Evolutionary conservation across 2,329 filamentous ascomycete species (phyloP), one percentile per base, ranked within the genome.

Genomic region (Shiraia bambusicola): DNA sequence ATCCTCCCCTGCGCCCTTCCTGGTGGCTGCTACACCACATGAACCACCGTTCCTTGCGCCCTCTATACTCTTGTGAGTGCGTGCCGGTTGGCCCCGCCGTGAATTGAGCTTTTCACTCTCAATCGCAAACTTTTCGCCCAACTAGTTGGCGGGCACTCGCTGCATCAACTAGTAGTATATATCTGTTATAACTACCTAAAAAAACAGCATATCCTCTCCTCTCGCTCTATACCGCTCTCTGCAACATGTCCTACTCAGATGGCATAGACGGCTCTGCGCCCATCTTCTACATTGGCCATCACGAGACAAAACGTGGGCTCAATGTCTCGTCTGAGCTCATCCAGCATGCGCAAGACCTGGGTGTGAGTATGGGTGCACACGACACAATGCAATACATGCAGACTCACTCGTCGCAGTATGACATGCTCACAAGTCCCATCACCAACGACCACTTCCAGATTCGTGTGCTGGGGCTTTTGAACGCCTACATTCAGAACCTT

Each of bases 361-460:
- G 83, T 71, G 84, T 87, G 77, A 73, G 82, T 46, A 32, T 47
- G 24, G 11, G 29, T 22, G 15, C 31, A 19, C 10, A 6, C 24
- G 27, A 34, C 19, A 19, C 19, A 34, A 10, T 30, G 13, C 26
- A 19, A 2, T 22, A 24, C 7, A 29, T 25, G 6, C 10, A 16
- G 25, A 26, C 48, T 50, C 25, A 46, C 32, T n/a, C 26, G 37
- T 7, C 47, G n/a, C 54, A 91, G 86, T 88, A 92, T 73, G 81
- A 84, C 62, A 88, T 90, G 73, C 78, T 87, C 50, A 91, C 87
- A 4, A 83, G 82, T 13, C 85, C 87, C 36, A 84, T 94, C 63
- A 92, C 87, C 28, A 93, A 86, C 58, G 67, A 74, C 14, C 77
- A 83, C 59, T 93, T 92, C 67, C 83, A 83, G 49, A 74, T 80